Conservation (phyloP, 2,329 filamentous ascomycete species). For the Xylariaceae sp. region DNA sequence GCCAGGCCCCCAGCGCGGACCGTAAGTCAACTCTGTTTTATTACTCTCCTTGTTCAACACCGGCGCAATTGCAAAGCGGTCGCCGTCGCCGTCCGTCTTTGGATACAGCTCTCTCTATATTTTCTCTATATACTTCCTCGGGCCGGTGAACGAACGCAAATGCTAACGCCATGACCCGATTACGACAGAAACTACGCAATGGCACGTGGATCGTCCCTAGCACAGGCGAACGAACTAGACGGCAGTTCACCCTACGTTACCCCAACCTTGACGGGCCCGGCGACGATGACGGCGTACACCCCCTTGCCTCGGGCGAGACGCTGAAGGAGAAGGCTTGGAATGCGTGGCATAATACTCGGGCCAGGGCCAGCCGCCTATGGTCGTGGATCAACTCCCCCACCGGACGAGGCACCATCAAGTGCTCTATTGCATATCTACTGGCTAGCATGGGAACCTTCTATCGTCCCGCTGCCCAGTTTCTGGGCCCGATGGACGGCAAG, state of each 20-base stretch:
- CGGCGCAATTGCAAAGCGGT: too few relatives aligned
- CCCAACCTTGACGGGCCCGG: conserved; percentile 44
- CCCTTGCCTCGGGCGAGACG: conserved; percentile 41
- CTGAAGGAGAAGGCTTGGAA: conserved; percentile 40
- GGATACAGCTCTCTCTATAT: conserved; percentile 7
- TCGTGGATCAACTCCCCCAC: conserved; percentile 70
- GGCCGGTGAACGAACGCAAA: conserved; percentile 31
- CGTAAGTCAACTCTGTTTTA: conserved; percentile 23
- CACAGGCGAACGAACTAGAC: conserved; percentile 82
- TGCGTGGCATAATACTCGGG: conserved; percentile 42
- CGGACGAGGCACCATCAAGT: conserved; percentile 84
- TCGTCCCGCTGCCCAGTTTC: conserved; percentile 68
- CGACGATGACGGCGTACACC: conserved; percentile 37
- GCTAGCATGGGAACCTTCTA: conserved; percentile 87
- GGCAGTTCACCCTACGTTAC: conserved; percentile 73
- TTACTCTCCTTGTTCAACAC: conserved; percentile 1
- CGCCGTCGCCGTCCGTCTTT: neutral
- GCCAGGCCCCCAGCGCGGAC: conserved; percentile 27
- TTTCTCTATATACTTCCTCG: conserved; percentile 1
- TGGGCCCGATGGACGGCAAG: conserved; percentile 87
- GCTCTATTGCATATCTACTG: conserved; percentile 84
- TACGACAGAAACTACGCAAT: conserved; percentile 71
- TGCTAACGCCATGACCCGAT: conserved; percentile 54
- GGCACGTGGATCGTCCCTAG: conserved; percentile 84
- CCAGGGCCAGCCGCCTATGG: conserved; percentile 48